These are phyloP conservation scores for Calonectria pauciramosa DNA, from an alignment of 2,329 filamentous ascomycete genomes.

Conservation along the genomic window DNA sequence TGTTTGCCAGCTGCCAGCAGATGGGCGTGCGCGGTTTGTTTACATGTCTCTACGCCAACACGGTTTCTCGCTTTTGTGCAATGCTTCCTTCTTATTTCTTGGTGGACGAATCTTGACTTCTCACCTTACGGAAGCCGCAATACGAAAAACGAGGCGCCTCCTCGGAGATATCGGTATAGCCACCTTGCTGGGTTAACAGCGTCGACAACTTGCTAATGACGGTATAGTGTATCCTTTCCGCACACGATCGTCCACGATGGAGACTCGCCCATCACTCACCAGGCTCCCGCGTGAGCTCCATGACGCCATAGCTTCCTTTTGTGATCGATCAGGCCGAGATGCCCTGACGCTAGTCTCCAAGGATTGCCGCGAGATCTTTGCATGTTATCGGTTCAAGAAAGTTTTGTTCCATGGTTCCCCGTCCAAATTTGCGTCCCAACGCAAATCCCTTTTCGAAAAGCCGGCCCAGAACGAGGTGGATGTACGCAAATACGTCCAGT, in stretches of 20 bases:
- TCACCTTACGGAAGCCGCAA: background rate
- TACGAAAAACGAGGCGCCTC: too few species aligned
- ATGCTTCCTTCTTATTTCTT: background rate
- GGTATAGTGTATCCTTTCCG: too few species aligned
- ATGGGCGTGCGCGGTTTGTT: background rate
- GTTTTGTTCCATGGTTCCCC: accelerated
- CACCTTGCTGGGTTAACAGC: too few species aligned
- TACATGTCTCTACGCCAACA: background rate
- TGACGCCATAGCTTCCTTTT: background rate
- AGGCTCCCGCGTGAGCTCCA: background rate
- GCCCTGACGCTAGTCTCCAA: background rate
- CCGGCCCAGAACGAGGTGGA: background rate
- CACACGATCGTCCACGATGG: background rate
- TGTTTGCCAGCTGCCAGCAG: background rate
- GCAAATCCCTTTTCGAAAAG: background rate
- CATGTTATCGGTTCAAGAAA: background rate
- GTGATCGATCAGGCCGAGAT: background rate
- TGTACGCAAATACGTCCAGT: background rate
- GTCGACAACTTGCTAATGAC: too few species aligned
- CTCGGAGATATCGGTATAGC: too few species aligned
- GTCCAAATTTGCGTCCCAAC: background rate
- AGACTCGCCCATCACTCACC: background rate
- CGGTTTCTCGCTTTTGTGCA: too few species aligned
- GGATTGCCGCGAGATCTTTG: background rate
- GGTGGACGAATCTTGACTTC: background rate